Evolutionary conservation across 2,329 filamentous ascomycete genomes (phyloP), one percentile per base, ranked within the genome.

Genomic region (Cladosporium sp.): DNA sequence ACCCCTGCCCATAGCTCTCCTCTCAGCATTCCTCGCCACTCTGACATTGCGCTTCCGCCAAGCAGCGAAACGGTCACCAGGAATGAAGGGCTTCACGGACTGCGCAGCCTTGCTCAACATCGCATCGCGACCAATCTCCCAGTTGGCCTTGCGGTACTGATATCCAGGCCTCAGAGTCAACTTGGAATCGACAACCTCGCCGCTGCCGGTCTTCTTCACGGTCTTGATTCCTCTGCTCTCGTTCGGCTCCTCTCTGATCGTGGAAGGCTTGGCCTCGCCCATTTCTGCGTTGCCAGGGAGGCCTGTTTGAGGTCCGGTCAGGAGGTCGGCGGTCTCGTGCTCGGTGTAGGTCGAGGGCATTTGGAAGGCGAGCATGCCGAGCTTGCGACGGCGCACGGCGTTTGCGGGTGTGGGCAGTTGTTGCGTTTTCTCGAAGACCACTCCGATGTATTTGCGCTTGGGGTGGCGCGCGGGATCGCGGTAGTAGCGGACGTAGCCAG

Each of bases 401-500:
- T 92, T 86, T 20, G 71, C 73, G 1, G 88, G 85, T 64, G 87
- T 83, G 0, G 93, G 93, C 1, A 99, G 81, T 27, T 77, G 82
- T 62, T 95, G 88, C 13, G 84, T 76, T 65, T 89, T 89, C 67
- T 91, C 80, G 69, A 96, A 91, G 29, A 88, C 87, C 17, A 99
- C 86, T 55, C 93, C 93, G 64, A 99, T 99, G 76, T 91, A 99
- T 69, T 95, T 89, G 54, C 91, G 82, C 59, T 89, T 87, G 1
- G 91, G 88, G 70, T 97, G 89, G 53, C 77, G 80, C 27, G 79
- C 71, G 0, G 91, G 90, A 67, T 99, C 92, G 65, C 86, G 84
- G 78, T 99, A 99, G 80, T 96, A 99, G 62, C 93, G 90, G 54
- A 99, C 93, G 71, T 95, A 99, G 57, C 93, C 93, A 3, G 86